Evolutionary conservation across 768 basidiomycete genomes (phyloP).

Genomic region (Tephrocybe sp.): DNA sequence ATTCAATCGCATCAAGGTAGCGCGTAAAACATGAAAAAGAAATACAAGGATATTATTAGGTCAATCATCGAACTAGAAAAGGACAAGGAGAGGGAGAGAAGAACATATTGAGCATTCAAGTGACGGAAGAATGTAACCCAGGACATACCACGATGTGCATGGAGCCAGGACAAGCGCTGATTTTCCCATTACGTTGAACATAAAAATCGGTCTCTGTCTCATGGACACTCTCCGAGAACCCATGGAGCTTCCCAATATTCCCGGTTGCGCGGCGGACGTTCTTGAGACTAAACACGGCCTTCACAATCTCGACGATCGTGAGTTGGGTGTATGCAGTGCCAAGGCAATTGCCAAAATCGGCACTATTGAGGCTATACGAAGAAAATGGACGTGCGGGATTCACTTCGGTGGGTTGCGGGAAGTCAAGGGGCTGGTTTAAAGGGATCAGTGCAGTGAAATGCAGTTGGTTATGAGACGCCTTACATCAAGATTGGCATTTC

Average conservation of each 20-base stretch:
- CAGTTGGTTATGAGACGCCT: not conserved
- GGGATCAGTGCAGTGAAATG: slow-evolving; percentile 10
- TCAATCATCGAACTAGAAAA: too few species aligned
- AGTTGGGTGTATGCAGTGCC: slow-evolving; percentile 34
- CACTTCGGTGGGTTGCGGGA: slow-evolving; percentile 38
- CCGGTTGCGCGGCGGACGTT: slow-evolving; percentile 47
- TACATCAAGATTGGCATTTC: slow-evolving; percentile 42
- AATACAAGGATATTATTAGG: too few species aligned
- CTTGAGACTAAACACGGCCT: slow-evolving; percentile 42
- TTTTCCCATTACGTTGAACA: slow-evolving; percentile 30
- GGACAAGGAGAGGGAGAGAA: too few species aligned
- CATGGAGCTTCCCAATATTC: slow-evolving; percentile 34
- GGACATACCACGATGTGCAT: slow-evolving; percentile 31
- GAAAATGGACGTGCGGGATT: slow-evolving; percentile 36
- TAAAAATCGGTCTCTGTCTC: slow-evolving; percentile 35
- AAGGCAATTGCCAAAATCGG: slow-evolving; percentile 40
- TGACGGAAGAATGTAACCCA: too few species aligned
- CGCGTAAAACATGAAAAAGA: too few species aligned
- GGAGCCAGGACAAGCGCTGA: slow-evolving; percentile 37
- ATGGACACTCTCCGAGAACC: slow-evolving; percentile 27
- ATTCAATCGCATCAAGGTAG: too few species aligned
- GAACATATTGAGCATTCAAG: too few species aligned
- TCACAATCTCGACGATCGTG: slow-evolving; percentile 42
- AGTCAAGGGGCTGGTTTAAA: slow-evolving; percentile 33
- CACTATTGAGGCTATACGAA: slow-evolving; percentile 28